Conservation (phyloP, 1,139 yeast species). For the Taiozyma sp. region DNA sequence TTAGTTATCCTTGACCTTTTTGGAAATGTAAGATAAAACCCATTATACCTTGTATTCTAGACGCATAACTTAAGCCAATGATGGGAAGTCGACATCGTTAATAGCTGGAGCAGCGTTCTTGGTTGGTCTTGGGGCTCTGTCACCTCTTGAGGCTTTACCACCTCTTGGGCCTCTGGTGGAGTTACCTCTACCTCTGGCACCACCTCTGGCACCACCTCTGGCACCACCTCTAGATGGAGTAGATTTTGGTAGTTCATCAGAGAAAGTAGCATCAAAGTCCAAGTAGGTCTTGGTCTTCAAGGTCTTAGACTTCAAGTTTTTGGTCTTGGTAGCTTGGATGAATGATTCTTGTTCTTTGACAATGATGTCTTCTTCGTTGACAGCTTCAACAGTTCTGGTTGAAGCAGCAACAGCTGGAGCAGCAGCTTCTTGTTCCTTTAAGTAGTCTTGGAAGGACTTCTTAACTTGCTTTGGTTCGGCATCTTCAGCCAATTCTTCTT, state of each 20-base stretch:
- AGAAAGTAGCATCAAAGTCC: conserved; percentile 60
- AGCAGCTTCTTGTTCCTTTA: conserved; percentile 40
- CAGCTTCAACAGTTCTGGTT: conserved; percentile 36
- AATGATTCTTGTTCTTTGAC: conserved; percentile 53
- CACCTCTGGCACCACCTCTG: conserved; percentile 14
- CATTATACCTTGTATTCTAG: not conserved
- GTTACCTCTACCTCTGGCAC: conserved; percentile 34
- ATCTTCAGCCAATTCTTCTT: conserved; percentile 38
- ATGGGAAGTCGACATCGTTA: not conserved
- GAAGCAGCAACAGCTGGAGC: conserved; percentile 37
- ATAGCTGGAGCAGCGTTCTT: not conserved
- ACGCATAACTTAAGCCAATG: not conserved
- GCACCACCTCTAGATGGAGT: conserved; percentile 16
- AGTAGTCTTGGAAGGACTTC: conserved; percentile 60
- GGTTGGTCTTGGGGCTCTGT: not conserved
- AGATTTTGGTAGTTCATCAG: conserved; percentile 34
- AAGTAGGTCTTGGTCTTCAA: conserved; percentile 65
- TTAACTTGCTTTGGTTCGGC: conserved; percentile 38
- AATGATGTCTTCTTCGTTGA: conserved; percentile 46
- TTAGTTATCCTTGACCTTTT: not conserved
- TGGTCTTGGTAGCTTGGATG: conserved; percentile 50
- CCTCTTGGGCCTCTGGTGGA: conserved; percentile 20
- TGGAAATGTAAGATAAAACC: not conserved
- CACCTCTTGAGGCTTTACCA: not conserved
- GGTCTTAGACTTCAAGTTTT: conserved; percentile 57